Evolutionary conservation across 257 asterid genomes (phyloP).

Genomic region (Petunia axillaris): DNA sequence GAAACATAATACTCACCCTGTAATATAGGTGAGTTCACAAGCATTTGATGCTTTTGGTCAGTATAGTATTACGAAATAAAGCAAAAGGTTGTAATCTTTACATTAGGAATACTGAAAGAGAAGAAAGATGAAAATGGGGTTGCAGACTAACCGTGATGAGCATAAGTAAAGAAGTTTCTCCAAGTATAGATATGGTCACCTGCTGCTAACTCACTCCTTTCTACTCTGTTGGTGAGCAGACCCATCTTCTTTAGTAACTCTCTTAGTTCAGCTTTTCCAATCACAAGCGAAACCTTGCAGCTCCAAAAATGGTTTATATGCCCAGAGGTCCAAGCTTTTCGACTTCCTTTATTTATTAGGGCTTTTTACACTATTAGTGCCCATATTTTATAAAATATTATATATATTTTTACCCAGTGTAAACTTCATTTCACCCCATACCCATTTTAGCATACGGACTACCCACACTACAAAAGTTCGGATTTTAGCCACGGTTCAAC

Average conservation of each 20-base stretch:
- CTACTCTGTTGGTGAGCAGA: slow-evolving; percentile 29
- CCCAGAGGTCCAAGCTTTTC: neutral
- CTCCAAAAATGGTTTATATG: neutral
- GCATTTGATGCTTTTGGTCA: neutral
- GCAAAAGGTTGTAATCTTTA: neutral
- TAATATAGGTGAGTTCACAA: neutral
- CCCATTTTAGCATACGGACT: too few species aligned
- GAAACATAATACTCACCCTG: neutral
- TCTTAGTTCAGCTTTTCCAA: neutral
- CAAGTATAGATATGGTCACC: slow-evolving; percentile 40
- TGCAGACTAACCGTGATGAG: slow-evolving; percentile 37
- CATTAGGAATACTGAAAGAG: neutral
- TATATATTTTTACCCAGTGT: too few species aligned
- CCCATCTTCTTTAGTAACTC: slow-evolving; percentile 28
- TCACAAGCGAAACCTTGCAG: neutral
- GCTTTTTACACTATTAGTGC: too few species aligned
- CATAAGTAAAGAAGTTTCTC: slow-evolving; percentile 30
- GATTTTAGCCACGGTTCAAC: too few species aligned
- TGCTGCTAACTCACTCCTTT: slow-evolving; percentile 24
- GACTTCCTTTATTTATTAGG: too few species aligned
- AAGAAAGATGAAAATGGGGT: neutral
- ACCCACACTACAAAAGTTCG: too few species aligned
- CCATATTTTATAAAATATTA: too few species aligned
- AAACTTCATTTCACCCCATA: too few species aligned
- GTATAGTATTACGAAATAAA: too few species aligned